Base-by-base conservation (phyloP, 2,329 filamentous ascomycete genomes). In the Cercospora zeina region DNA sequence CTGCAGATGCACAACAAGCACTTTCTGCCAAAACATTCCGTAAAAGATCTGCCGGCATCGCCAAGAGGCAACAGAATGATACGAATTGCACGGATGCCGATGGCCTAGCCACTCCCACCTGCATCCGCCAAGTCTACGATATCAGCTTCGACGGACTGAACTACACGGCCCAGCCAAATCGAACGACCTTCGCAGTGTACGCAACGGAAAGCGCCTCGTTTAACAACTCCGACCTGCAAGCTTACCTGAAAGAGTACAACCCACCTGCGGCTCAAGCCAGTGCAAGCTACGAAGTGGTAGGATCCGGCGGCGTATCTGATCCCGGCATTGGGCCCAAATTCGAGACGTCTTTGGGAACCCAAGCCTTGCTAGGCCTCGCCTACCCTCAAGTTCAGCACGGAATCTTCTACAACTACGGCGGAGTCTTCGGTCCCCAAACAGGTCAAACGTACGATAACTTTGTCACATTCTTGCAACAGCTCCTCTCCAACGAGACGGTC, bases 171-270 rank as follows among this genome's bases (percentile, higher is more conserved):
- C 58, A 65, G 31, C 67, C 69, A 6, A 65, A 69, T 16, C 65
- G 69, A 1, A 68, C 65, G 19, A 70, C 60, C 4, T 70, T 69
- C 55, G 68, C 65, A 2, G 63, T 70, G 14, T 70, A 69, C 34
- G 69, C 65, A 4, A 70, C 68, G 2, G 69, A 70, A 62, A 62
- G 64, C n/a, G 67, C 67, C 3, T 65, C 63, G 1, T 70, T 64
- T 63, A 62, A 64, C 16, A 47, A 62, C 9, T 36, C 24, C 11
- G 68, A 69, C 49, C 49, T 69, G 8, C 64, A 69, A 19, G 56
- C 58, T 1, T 70, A 64, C 27, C 58, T 70, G 3, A 19, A 62
- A 36, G 51, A 63, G 11, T 69, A 69, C 64, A 69, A 69, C 54
- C 59, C 62, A 16, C 45, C 63, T 11, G 69, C 69, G 4, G 68